Evolutionary conservation across 2,329 filamentous ascomycete genomes (phyloP).

Genomic region (Thelonectria olida): DNA sequence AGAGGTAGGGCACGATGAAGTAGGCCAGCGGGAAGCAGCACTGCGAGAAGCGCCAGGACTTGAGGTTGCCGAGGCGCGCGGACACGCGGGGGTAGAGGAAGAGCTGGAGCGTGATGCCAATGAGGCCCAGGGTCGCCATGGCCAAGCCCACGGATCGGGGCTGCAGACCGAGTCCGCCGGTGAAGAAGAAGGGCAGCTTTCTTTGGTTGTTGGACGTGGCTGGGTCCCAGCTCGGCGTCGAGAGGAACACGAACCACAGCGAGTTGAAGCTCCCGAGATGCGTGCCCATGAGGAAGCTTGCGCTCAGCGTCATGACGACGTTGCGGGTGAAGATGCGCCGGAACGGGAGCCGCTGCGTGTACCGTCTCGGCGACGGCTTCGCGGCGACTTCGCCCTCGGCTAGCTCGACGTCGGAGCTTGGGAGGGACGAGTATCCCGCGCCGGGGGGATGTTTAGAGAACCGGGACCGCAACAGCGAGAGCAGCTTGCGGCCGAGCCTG

Average conservation of each 20-base stretch:
- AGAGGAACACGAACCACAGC: conserved; percentile 80
- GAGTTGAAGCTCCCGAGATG: conserved; percentile 81
- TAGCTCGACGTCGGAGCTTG: conserved; percentile 35
- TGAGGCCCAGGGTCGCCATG: conserved; percentile 78
- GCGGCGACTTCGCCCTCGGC: not conserved
- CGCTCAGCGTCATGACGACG: conserved; percentile 64
- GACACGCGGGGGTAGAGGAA: conserved; percentile 30
- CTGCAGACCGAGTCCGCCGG: conserved; percentile 79
- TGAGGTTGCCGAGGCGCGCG: conserved; percentile 17
- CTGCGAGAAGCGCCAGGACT: conserved; percentile 56
- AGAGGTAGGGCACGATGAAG: conserved; percentile 74
- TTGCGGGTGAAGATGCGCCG: conserved; percentile 64
- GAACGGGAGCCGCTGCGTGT: conserved; percentile 60
- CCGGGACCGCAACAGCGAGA: conserved; percentile 37
- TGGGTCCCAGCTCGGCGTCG: conserved; percentile 70
- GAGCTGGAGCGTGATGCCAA: conserved; percentile 72
- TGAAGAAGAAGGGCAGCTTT: conserved; percentile 68
- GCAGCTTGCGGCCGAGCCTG: conserved; percentile 50
- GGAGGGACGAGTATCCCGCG: conserved; percentile 36
- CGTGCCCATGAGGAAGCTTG: conserved; percentile 75
- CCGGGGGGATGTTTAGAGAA: conserved; percentile 16
- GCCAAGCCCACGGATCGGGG: conserved; percentile 78
- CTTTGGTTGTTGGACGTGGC: conserved; percentile 42
- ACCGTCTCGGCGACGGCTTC: conserved; percentile 43
- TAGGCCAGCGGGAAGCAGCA: conserved; percentile 78